These are phyloP conservation scores for Marchantia paleacea DNA, from an alignment of 225 moss, liverwort and hornwort species.

Conservation along the genomic window DNA sequence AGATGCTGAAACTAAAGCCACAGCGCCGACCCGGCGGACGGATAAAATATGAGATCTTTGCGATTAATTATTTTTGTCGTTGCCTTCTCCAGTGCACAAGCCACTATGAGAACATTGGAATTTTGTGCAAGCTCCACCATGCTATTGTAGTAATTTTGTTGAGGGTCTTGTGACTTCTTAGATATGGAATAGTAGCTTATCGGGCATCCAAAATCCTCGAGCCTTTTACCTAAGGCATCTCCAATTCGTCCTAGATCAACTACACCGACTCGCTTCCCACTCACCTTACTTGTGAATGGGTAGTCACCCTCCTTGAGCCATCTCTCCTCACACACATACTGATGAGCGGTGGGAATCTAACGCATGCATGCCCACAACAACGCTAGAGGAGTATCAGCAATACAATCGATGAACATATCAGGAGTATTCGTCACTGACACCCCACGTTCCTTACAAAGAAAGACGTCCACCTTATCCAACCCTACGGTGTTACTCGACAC, in stretches of 20 bases:
- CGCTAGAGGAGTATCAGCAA: constrained; percentile 72
- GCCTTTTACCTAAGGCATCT: constrained; percentile 62
- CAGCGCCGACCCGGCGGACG: too few relatives aligned
- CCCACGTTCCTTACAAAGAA: constrained; percentile 46
- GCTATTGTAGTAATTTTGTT: constrained; percentile 50
- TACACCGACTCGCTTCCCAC: constrained; percentile 74
- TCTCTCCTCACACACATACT: constrained; percentile 64
- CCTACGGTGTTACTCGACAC: constrained; percentile 64
- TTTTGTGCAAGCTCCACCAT: too few relatives aligned
- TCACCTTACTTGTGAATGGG: constrained; percentile 57
- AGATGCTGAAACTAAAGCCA: too few relatives aligned
- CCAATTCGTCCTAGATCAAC: constrained; percentile 83
- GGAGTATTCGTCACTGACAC: constrained; percentile 66
- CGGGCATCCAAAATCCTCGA: constrained; percentile 67
- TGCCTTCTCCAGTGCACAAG: too few relatives aligned
- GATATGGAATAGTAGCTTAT: constrained; percentile 67
- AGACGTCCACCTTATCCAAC: constrained; percentile 63
- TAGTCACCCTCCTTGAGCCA: constrained; percentile 63
- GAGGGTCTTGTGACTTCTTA: constrained; percentile 45
- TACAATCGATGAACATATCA: constrained; percentile 78
- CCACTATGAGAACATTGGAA: too few relatives aligned
- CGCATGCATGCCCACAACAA: constrained; percentile 69
- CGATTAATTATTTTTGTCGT: too few relatives aligned
- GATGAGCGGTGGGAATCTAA: constrained; percentile 62
- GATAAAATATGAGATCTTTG: too few relatives aligned